Evolutionary conservation across 2,329 filamentous ascomycete species (phyloP).

Genomic region (Parasarocladium wereldwijsianum): DNA sequence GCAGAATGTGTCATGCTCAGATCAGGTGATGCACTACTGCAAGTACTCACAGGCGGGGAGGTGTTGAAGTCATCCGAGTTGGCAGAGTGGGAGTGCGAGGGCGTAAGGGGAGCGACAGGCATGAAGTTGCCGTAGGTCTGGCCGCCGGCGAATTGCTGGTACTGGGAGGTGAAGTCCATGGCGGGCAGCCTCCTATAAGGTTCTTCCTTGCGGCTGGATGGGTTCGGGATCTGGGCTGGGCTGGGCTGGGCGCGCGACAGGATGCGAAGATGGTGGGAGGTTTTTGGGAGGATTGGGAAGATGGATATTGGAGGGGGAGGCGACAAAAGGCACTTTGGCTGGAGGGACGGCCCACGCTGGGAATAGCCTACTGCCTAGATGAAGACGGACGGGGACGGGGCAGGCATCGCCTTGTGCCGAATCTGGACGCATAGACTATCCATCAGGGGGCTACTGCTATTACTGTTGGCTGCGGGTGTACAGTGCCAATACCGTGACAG

Average conservation of each 20-base stretch:
- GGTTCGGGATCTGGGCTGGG: not conserved
- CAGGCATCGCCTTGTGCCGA: too few relatives aligned
- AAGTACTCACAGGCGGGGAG: conserved; percentile 37
- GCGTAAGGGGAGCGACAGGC: conserved; percentile 36
- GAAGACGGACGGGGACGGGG: too few relatives aligned
- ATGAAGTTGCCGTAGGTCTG: conserved; percentile 41
- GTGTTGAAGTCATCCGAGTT: conserved; percentile 40
- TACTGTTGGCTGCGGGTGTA: too few relatives aligned
- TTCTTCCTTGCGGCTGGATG: not conserved
- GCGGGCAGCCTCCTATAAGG: conserved; percentile 4
- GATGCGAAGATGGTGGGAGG: not conserved
- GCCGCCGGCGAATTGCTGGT: conserved; percentile 27
- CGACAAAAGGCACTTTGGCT: not conserved
- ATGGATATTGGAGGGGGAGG: not conserved
- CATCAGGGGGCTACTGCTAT: too few relatives aligned
- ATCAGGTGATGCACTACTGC: conserved; percentile 14
- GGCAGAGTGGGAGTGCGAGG: conserved; percentile 39
- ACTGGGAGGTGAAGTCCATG: conserved; percentile 38
- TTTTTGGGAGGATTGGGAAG: not conserved
- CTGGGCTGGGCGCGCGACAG: not conserved
- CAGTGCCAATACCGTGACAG: too few relatives aligned
- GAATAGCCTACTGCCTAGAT: too few relatives aligned
- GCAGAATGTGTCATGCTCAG: conserved; percentile 18
- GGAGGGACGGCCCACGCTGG: too few relatives aligned
- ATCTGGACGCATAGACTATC: too few relatives aligned